Evolutionary conservation across 192 early-diverging fungal species (phyloP), one percentile per base, ranked within the genome.

Genomic region (Ambispora gerdemannii): DNA sequence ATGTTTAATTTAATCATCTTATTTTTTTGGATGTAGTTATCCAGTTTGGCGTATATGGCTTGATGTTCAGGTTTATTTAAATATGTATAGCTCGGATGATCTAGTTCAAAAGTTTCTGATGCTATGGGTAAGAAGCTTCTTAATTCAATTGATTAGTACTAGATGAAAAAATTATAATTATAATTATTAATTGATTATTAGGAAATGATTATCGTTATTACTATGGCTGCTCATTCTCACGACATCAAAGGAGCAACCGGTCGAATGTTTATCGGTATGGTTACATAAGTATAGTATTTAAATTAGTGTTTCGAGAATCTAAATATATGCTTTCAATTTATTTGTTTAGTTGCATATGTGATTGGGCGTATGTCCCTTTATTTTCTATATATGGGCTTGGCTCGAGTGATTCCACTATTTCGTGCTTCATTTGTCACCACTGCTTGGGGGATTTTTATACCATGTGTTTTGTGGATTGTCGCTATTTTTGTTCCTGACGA

Each of bases 41-140:
- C 68, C 68, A 15, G 43, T 70, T 22, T 70, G 34, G 19, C 22
- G 53, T 13, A 3, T 70, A 20, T 67, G 72, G 72, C 0, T 25
- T 1, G 72, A 73, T 59, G 32, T 68, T 3, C 15, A 24, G 15
- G 0, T 20, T 28, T 68, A 65, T 35, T 43, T 73, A 22, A 73
- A 73, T 50, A 20, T 67, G 0, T 73, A 50, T 32, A 60, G 50
- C n/a, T 73, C 72, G 20, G 72, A 73, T 4, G 72, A 73, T 69
- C 27, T 73, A n/a, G 3, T 73, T 59, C 69, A 73, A 22, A 73
- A 73, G 32, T 66, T 73, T 33, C 8, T 73, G 15, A 1, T 73
- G 22, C 58, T 73, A 7, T 73, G 66, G 66, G 72, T 68, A 73
- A 43, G 30, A 19, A 10, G 7, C 17, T 19, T 10, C 2, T 10